Evolutionary conservation across 1,139 yeast genomes (phyloP).

Genomic region (Hansenula lynferdii): DNA sequence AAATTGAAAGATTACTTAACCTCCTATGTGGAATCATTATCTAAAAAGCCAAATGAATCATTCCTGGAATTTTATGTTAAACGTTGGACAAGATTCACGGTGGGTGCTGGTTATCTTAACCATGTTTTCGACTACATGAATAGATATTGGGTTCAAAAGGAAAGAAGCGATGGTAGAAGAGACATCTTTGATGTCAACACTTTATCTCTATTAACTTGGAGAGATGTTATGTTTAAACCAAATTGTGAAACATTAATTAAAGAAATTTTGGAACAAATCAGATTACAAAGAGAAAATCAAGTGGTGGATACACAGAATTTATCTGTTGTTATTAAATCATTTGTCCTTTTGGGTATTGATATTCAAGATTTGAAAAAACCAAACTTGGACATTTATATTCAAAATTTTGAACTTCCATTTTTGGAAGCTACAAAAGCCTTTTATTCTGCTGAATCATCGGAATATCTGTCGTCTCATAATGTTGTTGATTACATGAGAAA

Average conservation of each 20-base stretch:
- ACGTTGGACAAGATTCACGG: constrained; percentile 84
- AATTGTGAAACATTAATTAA: constrained; percentile 55
- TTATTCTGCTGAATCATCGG: constrained; percentile 65
- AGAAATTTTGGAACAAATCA: constrained; percentile 74
- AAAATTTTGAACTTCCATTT: constrained; percentile 73
- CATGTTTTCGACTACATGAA: constrained; percentile 95
- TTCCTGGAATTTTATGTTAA: constrained; percentile 82
- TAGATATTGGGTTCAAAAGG: constrained; percentile 97
- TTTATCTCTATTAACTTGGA: constrained; percentile 84
- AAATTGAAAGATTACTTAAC: constrained; percentile 64
- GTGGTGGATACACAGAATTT: constrained; percentile 64
- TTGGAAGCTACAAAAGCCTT: constrained; percentile 69
- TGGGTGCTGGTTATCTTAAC: constrained; percentile 89
- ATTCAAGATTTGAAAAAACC: constrained; percentile 80
- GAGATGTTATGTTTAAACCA: constrained; percentile 69
- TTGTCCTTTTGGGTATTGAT: constrained; percentile 74
- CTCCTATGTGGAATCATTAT: constrained; percentile 48
- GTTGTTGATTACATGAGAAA: constrained; percentile 89
- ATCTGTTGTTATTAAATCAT: constrained; percentile 75
- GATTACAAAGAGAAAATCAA: constrained; percentile 75
- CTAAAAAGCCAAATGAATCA: constrained; percentile 51
- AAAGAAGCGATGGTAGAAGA: constrained; percentile 91
- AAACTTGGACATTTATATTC: constrained; percentile 75
- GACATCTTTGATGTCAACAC: constrained; percentile 91
- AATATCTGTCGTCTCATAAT: constrained; percentile 65